Conservation (phyloP, 495 filamentous ascomycete genomes). For the Aspergillus funiculosus region DNA sequence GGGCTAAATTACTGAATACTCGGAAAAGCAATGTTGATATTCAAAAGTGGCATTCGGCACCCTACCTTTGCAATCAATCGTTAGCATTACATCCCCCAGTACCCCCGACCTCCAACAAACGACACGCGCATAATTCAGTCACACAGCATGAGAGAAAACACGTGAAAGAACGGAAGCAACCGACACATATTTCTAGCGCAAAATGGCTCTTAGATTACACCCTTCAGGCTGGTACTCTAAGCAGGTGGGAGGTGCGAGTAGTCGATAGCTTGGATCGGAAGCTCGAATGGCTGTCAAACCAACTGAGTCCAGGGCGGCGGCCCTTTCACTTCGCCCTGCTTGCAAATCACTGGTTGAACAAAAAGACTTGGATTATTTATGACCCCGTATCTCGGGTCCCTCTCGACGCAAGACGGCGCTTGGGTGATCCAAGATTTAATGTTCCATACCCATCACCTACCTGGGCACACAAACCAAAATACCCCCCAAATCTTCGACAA, state of each 20-base stretch:
- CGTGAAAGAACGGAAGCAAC: background rate
- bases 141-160: background rate
- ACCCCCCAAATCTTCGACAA: slow-evolving; percentile 17
- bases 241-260: slow-evolving; percentile 35
- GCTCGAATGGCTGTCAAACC: slow-evolving; percentile 35
- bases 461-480: slow-evolving; percentile 24
- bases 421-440: slow-evolving; percentile 37
- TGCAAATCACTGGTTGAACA: slow-evolving; percentile 42
- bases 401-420: slow-evolving; percentile 26
- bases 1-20: no score
- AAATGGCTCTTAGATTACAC: no score
- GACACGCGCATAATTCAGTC: no score
- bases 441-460: slow-evolving; percentile 25
- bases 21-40: no score
- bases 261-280: slow-evolving; percentile 34
- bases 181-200: no score
- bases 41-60: no score
- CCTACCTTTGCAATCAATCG: no score
- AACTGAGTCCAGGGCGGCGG: slow-evolving; percentile 36
- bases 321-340: slow-evolving; percentile 41
- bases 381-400: slow-evolving; percentile 36
- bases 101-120: no score
- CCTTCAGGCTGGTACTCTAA: slow-evolving; percentile 15
- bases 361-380: slow-evolving; percentile 36
- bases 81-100: no score